Percentiles rank a stretch among this genome's conserved stretches.
These are phyloP conservation scores for Phytopythium ostracodes DNA, from an alignment of 352 stramenopile species.

Conservation along the genomic window DNA sequence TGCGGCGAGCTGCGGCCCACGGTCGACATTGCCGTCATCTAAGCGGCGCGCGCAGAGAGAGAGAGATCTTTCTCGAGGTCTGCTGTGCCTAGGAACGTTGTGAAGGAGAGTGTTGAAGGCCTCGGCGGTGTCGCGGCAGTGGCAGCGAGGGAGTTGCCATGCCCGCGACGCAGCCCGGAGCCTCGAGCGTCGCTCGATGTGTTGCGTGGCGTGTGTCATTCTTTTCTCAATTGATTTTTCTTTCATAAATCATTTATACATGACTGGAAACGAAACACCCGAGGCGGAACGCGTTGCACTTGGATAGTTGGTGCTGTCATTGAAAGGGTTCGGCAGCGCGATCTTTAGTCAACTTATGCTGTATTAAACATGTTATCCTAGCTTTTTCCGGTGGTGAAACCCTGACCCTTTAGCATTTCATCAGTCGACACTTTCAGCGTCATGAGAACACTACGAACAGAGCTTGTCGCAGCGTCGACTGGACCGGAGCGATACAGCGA, in stretches of 20 bases:
- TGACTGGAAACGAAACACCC: neutral
- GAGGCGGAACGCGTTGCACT: neutral
- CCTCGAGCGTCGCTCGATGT: conserved; percentile 6
- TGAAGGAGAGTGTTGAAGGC: neutral
- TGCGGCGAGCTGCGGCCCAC: conserved; percentile 95
- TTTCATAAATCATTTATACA: conserved; percentile 1
- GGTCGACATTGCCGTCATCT: conserved; percentile 93
- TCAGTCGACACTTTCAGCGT: neutral
- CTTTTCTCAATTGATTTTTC: conserved; percentile 3
- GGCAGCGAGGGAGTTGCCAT: neutral
- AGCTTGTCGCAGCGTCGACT: no score
- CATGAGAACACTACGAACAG: no score
- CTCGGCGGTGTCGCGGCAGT: neutral
- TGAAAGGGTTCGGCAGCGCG: neutral
- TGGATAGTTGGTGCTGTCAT: no score
- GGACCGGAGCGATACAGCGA: no score
- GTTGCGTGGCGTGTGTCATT: conserved; percentile 2
- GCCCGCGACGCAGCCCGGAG: neutral
- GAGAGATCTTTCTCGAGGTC: neutral
- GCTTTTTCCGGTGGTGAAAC: neutral
- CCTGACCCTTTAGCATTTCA: neutral
- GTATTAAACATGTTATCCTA: neutral
- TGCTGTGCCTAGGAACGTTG: neutral
- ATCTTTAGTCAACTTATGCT: neutral
- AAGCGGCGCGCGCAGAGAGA: conserved; percentile 25